A percentile compares a stretch with the other conserved stretches of the same genome.
Evolutionary conservation across 495 filamentous ascomycete genomes (phyloP).

Genomic region (Tuber microsphaerosporum): DNA sequence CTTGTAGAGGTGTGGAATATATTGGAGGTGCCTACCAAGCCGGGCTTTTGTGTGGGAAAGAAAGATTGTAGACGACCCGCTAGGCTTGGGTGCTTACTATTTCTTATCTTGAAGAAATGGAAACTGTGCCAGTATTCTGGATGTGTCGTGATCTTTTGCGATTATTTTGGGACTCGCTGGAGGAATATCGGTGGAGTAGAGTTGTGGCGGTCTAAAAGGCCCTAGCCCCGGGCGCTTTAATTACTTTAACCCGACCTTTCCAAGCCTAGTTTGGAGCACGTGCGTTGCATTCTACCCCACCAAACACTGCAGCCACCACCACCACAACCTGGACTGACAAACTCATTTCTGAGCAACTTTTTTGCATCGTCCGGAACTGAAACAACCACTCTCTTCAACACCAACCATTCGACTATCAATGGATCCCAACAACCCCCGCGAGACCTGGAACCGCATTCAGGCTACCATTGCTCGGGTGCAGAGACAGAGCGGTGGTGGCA

Average conservation of each 20-base stretch:
- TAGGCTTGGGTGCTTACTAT: not conserved
- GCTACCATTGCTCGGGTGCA: constrained; percentile 50
- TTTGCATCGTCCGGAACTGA: not conserved
- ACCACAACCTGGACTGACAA: not conserved
- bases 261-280: not conserved
- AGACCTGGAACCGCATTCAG: constrained; percentile 61
- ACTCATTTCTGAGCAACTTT: not conserved
- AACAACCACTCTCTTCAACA: not conserved
- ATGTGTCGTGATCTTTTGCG: not conserved
- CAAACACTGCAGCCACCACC: not conserved
- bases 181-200: not conserved
- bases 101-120: not conserved
- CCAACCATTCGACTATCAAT: constrained; percentile 15
- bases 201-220: not conserved
- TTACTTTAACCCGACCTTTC: not conserved
- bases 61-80: no score
- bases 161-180: not conserved
- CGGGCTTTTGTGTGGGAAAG: not conserved
- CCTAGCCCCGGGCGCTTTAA: not conserved
- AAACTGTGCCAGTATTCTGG: not conserved
- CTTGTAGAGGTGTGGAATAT: not conserved
- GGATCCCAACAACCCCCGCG: constrained; percentile 50
- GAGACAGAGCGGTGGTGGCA: constrained; percentile 46
- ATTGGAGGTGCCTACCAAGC: not conserved
- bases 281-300: not conserved